Percentiles rank a stretch among this genome's conserved stretches.
phyloP scores from a whole-genome alignment of 345 rosid species.

The Anastatica hierochuntica region DNA sequence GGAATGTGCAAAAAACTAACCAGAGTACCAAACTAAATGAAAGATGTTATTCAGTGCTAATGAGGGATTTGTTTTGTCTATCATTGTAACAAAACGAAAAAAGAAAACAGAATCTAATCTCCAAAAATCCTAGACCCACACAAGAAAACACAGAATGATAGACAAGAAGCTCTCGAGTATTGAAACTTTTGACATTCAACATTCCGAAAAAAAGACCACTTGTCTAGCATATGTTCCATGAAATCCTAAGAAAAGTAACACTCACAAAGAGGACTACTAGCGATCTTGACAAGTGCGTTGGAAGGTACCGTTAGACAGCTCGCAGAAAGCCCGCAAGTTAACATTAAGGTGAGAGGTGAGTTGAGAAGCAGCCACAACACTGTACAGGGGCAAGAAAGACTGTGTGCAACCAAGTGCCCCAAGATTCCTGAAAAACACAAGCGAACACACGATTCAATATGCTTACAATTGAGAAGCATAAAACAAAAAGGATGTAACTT shows the following conservation, averaged over 20 bases:
- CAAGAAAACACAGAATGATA: background rate
- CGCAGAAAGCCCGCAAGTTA: slow-evolving; percentile 71
- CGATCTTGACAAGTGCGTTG: slow-evolving; percentile 95
- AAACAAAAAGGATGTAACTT: too few species aligned
- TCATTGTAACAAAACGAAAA: too few species aligned
- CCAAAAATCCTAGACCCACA: background rate
- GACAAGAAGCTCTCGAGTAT: background rate
- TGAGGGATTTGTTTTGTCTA: too few species aligned
- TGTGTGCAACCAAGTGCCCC: slow-evolving; percentile 73
- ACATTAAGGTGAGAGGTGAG: slow-evolving; percentile 63
- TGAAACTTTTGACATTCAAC: too few species aligned
- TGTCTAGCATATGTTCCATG: background rate
- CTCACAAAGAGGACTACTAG: slow-evolving; percentile 30
- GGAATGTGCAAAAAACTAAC: background rate
- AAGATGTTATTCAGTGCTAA: background rate
- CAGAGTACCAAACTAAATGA: background rate
- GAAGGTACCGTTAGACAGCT: slow-evolving; percentile 99
- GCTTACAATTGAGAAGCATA: too few species aligned
- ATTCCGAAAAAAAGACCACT: too few species aligned
- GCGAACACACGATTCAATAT: background rate
- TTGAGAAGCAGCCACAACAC: slow-evolving; percentile 32
- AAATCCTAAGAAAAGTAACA: background rate
- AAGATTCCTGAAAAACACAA: slow-evolving; percentile 44
- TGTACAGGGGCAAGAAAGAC: slow-evolving; percentile 66
- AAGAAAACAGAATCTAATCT: too few species aligned